A percentile compares a stretch with the other conserved stretches of the same genome.
These are phyloP conservation scores for Metarhizium anisopliae DNA, from an alignment of 2,329 filamentous ascomycete genomes.

Conservation along the genomic window DNA sequence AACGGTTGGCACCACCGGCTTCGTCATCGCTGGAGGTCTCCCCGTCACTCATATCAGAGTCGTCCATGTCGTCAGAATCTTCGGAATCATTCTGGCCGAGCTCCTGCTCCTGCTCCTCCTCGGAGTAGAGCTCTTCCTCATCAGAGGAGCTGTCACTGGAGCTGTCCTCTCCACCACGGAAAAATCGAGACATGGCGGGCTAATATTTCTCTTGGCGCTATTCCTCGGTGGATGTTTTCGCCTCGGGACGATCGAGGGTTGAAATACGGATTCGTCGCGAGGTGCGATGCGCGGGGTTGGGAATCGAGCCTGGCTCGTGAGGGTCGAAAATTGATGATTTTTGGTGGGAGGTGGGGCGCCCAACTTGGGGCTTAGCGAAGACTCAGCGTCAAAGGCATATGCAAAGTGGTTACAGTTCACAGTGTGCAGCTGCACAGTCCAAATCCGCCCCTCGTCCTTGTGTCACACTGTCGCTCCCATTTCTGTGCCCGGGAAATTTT, in stretches of 20 bases:
- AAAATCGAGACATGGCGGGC: constrained; percentile 87
- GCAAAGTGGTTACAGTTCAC: too few relatives aligned
- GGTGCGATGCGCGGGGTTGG: constrained; percentile 26
- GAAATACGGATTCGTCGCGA: constrained; percentile 13
- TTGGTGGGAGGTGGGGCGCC: constrained; percentile 33
- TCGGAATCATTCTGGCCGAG: constrained; percentile 22
- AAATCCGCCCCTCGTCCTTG: neutral
- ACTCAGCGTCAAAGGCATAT: neutral
- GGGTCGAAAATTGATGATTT: constrained; percentile 31
- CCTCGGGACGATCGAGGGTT: constrained; percentile 11
- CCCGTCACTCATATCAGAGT: constrained; percentile 43
- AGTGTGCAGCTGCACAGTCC: neutral
- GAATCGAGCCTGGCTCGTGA: constrained; percentile 18
- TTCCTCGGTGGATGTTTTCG: constrained; percentile 4
- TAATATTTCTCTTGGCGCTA: constrained; percentile 12
- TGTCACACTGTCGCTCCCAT: neutral
- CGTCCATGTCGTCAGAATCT: constrained; percentile 30
- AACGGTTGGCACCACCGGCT: constrained; percentile 66
- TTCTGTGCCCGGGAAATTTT: neutral
- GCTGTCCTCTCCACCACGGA: constrained; percentile 85
- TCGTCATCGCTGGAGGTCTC: constrained; percentile 55
- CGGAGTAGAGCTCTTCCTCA: constrained; percentile 86
- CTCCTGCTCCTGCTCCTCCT: constrained; percentile 36
- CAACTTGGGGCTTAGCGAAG: constrained; percentile 29
- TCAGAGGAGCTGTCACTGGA: constrained; percentile 93